Base-by-base conservation (phyloP, 805 yeast genomes). In the Starmerella khaoyaiensis region DNA sequence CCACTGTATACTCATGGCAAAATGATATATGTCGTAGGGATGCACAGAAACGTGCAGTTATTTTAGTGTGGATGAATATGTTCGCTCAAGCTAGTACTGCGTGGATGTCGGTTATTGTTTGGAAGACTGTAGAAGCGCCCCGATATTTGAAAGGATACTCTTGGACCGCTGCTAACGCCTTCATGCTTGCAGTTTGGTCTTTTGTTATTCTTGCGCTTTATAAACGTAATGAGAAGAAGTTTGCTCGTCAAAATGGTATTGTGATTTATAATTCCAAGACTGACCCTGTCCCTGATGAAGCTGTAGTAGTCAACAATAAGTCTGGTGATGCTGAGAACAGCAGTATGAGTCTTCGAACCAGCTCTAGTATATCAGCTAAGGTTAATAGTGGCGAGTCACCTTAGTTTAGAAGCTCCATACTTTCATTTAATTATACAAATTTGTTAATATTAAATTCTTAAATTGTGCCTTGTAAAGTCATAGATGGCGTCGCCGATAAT, bases 1-100 rank as follows among this genome's bases (percentile, higher is more conserved):
- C 77, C 0, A 72, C 69, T 1, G 53, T 71, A 12, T 73, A 72
- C 50, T 63, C 72, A 14, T 72, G 76, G 75, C 67, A 66, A 36
- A 69, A 69, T 45, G 76, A 70, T 53, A 71, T 72, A 26, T 67
- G 72, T 38, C 61, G 76, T 32, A 61, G 67, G 29, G 72, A 72
- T 46, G 63, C 69, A 5, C 67, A 69, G 43, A 65, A 67, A 36
- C 58, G 78, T 44, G 68, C 75, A 4, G 62, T 71, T 18, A 62
- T 66, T 28, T 58, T 72, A 42, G 69, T 70, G 21, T 49, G 62
- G n/a, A 65, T 69, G 68, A 71, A 71, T 50, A 53, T 57, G 26
- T 47, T 71, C 30, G 74, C 76, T 4, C 74, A 71, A 48, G 61
- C 71, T 3, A 63, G 72, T 15, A 64, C 71, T 15, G 72, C 73